Evolutionary conservation across 2,329 filamentous ascomycete genomes (phyloP).

Genomic region (Lachnellula arida): DNA sequence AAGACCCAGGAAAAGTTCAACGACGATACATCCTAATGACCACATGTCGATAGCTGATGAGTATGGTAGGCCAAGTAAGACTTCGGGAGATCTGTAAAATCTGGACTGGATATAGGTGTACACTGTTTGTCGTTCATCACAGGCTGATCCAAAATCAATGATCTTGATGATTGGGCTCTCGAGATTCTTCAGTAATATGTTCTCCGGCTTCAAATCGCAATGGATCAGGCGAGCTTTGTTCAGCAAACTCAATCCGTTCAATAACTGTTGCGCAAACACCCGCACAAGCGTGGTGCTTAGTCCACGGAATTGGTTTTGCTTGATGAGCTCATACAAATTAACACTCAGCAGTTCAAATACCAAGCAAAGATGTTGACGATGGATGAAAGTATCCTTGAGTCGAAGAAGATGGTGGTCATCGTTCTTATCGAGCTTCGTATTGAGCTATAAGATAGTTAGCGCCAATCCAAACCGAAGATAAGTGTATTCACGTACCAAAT

Average conservation of each 20-base stretch:
- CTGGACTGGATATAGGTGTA: slow-evolving; percentile 99
- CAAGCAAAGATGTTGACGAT: slow-evolving; percentile 91
- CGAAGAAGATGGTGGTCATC: slow-evolving; percentile 95
- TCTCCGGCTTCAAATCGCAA: slow-evolving; percentile 97
- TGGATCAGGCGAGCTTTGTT: slow-evolving; percentile 97
- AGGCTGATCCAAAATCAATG: slow-evolving; percentile 98
- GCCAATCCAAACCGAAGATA: not conserved
- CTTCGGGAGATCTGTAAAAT: slow-evolving; percentile 96
- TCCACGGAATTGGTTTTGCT: slow-evolving; percentile 98
- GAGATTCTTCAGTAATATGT: slow-evolving; percentile 94
- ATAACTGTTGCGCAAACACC: slow-evolving; percentile 93
- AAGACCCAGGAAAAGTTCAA: slow-evolving; percentile 91
- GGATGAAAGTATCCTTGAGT: slow-evolving; percentile 96
- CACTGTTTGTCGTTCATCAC: slow-evolving; percentile 95
- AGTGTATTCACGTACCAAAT: slow-evolving; percentile 59
- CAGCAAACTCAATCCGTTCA: slow-evolving; percentile 85
- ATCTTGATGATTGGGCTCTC: slow-evolving; percentile 99
- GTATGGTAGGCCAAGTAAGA: slow-evolving; percentile 90
- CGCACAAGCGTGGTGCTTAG: slow-evolving; percentile 94
- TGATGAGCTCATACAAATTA: slow-evolving; percentile 97
- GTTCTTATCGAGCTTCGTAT: slow-evolving; percentile 98
- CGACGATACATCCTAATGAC: slow-evolving; percentile 97
- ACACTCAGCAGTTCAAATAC: slow-evolving; percentile 96
- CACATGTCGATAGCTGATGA: slow-evolving; percentile 99
- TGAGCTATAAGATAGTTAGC: slow-evolving; percentile 56